phyloP scores from a whole-genome alignment of 1,139 yeast species.

The Protomyces lactucae-debilis region DNA sequence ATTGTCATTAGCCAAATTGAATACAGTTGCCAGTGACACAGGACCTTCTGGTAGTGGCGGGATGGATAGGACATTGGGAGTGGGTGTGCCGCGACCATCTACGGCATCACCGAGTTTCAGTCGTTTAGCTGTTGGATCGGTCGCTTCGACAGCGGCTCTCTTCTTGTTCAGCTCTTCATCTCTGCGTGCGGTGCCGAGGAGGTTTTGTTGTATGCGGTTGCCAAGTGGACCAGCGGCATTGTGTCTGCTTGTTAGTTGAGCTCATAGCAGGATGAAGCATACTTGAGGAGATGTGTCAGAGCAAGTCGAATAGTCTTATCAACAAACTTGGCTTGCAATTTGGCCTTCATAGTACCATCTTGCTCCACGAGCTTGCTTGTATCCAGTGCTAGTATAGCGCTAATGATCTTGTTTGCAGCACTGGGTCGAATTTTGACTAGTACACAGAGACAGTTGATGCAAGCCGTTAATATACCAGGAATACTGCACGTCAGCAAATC shows the following conservation, averaged over 20 bases:
- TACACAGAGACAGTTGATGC: constrained; percentile 41
- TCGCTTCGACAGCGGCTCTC: constrained; percentile 9
- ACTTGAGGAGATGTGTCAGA: constrained; percentile 37
- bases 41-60: constrained; percentile 30
- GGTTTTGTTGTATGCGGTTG: constrained; percentile 13
- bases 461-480: constrained; percentile 38
- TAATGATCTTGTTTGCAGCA: constrained; percentile 38
- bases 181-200: constrained; percentile 5
- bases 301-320: constrained; percentile 41
- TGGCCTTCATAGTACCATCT: constrained; percentile 34
- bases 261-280: neutral
- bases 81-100: constrained; percentile 25
- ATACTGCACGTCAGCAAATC: constrained; percentile 16
- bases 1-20: constrained; percentile 29
- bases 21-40: constrained; percentile 20
- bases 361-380: constrained; percentile 34
- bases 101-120: neutral
- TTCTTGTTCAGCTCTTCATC: constrained; percentile 7
- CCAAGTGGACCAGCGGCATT: constrained; percentile 24
- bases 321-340: constrained; percentile 38
- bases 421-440: constrained; percentile 40
- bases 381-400: constrained; percentile 40
- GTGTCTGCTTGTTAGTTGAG: neutral
- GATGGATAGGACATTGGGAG: constrained; percentile 9
- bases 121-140: neutral